A percentile compares a stretch with the other conserved stretches of the same genome.
phyloP scores from a whole-genome alignment of 257 asterid genomes.

The Jasminum sambac region DNA sequence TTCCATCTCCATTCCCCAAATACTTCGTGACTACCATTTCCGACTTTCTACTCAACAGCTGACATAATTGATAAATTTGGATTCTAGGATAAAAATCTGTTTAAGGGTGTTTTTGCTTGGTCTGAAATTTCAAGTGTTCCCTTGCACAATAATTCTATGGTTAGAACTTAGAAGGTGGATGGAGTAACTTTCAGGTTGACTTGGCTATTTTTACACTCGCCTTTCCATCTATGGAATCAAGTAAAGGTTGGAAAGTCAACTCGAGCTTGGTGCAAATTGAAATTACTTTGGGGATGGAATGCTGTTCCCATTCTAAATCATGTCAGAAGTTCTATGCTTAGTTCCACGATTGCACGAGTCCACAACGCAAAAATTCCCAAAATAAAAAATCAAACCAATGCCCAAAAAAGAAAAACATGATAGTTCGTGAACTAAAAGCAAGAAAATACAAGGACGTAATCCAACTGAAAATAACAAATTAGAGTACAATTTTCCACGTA shows the following conservation, averaged over 20 bases:
- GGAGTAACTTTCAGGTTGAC: neutral
- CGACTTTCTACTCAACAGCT: neutral
- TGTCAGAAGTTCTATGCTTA: neutral
- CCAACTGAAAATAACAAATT: conserved; percentile 4
- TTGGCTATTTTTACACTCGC: neutral
- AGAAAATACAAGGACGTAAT: neutral
- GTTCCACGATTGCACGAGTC: neutral
- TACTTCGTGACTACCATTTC: neutral
- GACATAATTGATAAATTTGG: neutral
- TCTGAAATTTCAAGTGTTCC: neutral
- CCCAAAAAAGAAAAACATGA: neutral
- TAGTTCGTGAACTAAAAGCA: neutral
- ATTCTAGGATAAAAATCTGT: neutral
- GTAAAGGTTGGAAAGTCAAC: neutral
- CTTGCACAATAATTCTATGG: neutral
- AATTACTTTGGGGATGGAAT: neutral
- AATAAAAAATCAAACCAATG: neutral
- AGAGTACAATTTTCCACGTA: conserved; percentile 6
- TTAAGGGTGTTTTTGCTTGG: neutral
- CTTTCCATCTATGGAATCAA: neutral
- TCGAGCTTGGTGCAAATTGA: neutral
- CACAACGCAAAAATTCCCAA: neutral
- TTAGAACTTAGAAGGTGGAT: neutral
- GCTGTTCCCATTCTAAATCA: neutral
- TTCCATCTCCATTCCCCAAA: neutral